Base-by-base conservation (phyloP, 1,284 basidiomycete genomes). In the Pseudomicrostroma phylloplanum region DNA sequence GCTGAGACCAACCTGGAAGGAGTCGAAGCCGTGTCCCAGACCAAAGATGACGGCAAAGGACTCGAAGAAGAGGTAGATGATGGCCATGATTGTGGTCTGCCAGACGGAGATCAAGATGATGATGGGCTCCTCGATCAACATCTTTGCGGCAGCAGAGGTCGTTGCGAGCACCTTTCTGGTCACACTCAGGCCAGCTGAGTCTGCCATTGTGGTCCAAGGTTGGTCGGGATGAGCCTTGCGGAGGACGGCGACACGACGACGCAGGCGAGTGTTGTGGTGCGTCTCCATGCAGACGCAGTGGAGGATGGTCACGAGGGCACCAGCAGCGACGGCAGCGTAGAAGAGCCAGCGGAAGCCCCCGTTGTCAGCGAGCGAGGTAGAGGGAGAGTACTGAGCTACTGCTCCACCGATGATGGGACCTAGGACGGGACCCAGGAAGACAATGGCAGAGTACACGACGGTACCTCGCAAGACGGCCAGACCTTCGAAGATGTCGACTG, bases 121-220 rank as follows among this genome's bases (percentile, higher is more conserved):
- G 49, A 72, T 72, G 12, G 70, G 69, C 53, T 72, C 70, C 43
- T 25, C 43, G 56, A 63, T 61, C 39, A 71, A 49, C 67, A 51
- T 30, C 49, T 61, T 41, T 67, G 57, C 25, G 54, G 46, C 9
- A 64, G 62, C 54, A 62, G 61, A 41, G 67, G 57, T 11, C 60
- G 55, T 8, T 15, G 13, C 26, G 3, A 13, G 13, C 51, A 54
- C 26, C 51, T 54, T 54, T 8, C 21, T 25, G 13, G 25, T 19
- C 51, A 26, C 13, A 19, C 4, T 23, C 51, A 54, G n/a, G 21
- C 51, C 51, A 4, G 19, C 13, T 13, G 13, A 23, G 51, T 54
- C 51, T 2, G 51, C 51, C 21, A 23, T 25, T 6, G 51, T 54
- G 41, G 48, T n/a, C 41, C 55, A 30, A 65, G 56, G 41, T 55